Evolutionary conservation across 805 yeast genomes (phyloP).

Genomic region (Nakazawaea anatomiae): DNA sequence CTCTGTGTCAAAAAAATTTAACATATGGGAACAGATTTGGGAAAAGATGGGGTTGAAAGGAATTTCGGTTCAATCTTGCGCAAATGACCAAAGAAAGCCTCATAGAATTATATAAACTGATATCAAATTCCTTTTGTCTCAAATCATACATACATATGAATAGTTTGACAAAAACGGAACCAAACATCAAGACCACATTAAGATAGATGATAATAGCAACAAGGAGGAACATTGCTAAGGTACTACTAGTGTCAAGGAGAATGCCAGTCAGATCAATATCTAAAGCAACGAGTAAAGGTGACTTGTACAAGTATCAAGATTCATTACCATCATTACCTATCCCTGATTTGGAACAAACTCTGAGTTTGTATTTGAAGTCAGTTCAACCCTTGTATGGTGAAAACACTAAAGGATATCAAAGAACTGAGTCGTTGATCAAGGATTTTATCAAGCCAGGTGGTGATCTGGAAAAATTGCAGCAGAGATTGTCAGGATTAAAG

Average conservation of each 20-base stretch:
- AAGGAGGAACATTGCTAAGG: not conserved
- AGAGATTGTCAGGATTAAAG: constrained; percentile 55
- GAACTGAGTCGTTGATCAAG: constrained; percentile 51
- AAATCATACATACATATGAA: no score
- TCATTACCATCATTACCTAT: constrained; percentile 82
- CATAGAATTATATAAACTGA: no score
- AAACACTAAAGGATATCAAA: constrained; percentile 37
- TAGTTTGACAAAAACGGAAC: not conserved
- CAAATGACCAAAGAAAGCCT: no score
- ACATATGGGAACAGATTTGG: no score
- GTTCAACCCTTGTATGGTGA: constrained; percentile 61
- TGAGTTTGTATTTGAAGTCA: constrained; percentile 61
- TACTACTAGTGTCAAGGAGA: not conserved
- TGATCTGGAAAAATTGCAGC: constrained; percentile 62
- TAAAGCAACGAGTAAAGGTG: constrained; percentile 39
- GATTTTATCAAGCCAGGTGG: constrained; percentile 63
- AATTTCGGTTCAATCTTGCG: no score
- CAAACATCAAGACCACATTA: not conserved
- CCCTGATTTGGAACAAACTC: constrained; percentile 71
- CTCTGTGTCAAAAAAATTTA: no score
- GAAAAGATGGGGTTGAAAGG: no score
- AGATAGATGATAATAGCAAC: not conserved
- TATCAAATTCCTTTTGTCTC: no score
- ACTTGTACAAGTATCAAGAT: constrained; percentile 65
- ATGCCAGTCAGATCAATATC: constrained; percentile 10